Conservation (phyloP, 129 eudicot genomes). For the Ambrosia trifida region DNA sequence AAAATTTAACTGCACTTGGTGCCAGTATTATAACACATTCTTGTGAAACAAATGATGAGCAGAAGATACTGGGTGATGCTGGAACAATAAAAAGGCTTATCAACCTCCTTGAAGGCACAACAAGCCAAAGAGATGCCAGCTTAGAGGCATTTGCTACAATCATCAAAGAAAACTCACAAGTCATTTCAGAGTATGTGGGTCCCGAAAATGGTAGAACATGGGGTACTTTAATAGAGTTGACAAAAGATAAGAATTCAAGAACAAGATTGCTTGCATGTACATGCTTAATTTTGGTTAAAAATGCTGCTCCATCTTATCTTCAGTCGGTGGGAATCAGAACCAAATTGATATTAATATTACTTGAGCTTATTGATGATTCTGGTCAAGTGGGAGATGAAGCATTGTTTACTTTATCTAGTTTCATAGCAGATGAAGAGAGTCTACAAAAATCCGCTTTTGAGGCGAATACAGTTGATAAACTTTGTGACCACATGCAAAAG, state of each 20-base stretch:
- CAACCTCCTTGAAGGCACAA: slow-evolving; percentile 70
- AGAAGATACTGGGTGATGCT: slow-evolving; percentile 71
- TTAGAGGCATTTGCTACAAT: slow-evolving; percentile 81
- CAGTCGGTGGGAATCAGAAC: slow-evolving; percentile 63
- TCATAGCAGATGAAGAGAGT: slow-evolving; percentile 63
- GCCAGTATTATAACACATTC: slow-evolving; percentile 88
- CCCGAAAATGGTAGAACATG: slow-evolving; percentile 72
- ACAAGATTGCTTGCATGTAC: slow-evolving; percentile 84
- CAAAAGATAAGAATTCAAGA: slow-evolving; percentile 70
- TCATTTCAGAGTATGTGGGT: slow-evolving; percentile 61
- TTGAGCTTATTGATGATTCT: slow-evolving; percentile 92
- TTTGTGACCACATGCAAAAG: slow-evolving; percentile 52
- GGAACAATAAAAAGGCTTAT: slow-evolving; percentile 67
- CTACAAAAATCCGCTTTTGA: slow-evolving; percentile 79
- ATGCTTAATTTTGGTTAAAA: slow-evolving; percentile 67
- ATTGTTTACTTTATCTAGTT: slow-evolving; percentile 71
- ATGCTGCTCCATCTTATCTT: slow-evolving; percentile 54
- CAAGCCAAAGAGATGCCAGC: slow-evolving; percentile 80
- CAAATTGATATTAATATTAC: slow-evolving; percentile 61
- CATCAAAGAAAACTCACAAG: slow-evolving; percentile 65
- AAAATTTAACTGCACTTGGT: slow-evolving; percentile 91
- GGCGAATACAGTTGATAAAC: slow-evolving; percentile 56
- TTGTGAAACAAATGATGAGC: slow-evolving; percentile 67
- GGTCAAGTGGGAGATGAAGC: slow-evolving; percentile 98
- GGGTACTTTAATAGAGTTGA: slow-evolving; percentile 56